Conservation (phyloP, 805 yeast species). For the Wickerhamiella australiensis region DNA sequence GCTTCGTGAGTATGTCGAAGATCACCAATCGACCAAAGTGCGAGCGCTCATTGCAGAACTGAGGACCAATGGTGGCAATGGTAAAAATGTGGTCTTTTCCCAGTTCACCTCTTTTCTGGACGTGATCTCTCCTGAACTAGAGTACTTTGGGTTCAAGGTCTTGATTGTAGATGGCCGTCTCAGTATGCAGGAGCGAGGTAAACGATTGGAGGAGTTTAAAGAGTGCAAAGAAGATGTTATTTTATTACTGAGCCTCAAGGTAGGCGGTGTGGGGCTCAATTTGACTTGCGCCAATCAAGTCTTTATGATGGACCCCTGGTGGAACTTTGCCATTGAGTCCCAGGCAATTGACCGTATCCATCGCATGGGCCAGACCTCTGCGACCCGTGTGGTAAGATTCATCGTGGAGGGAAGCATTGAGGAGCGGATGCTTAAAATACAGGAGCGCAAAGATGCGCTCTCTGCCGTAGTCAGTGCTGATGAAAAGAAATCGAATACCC, state of each 20-base stretch:
- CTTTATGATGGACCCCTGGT: conserved; percentile 92
- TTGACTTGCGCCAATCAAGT: conserved; percentile 76
- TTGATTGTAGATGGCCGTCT: conserved; percentile 77
- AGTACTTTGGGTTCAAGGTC: conserved; percentile 38
- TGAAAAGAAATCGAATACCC: conserved; percentile 26
- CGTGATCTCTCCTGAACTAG: conserved; percentile 52
- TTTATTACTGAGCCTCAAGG: conserved; percentile 63
- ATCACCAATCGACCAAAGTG: conserved; percentile 53
- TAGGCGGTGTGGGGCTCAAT: conserved; percentile 91
- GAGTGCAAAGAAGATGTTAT: conserved; percentile 32
- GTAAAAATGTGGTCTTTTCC: conserved; percentile 76
- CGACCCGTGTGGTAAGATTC: conserved; percentile 66
- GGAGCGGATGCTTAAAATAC: conserved; percentile 76
- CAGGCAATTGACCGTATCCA: conserved; percentile 89
- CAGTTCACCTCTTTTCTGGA: conserved; percentile 80
- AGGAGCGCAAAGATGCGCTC: conserved; percentile 51
- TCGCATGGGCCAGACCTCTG: conserved; percentile 69
- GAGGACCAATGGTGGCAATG: conserved; percentile 41
- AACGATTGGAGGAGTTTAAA: conserved; percentile 46
- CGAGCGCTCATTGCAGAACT: conserved; percentile 55
- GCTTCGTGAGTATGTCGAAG: conserved; percentile 26
- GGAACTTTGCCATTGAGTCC: conserved; percentile 86
- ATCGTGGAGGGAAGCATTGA: conserved; percentile 76
- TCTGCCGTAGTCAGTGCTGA: conserved; percentile 30
- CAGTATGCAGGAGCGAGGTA: conserved; percentile 50